A percentile compares a stretch with the other conserved stretches of the same genome.
phyloP scores from a whole-genome alignment of 2,329 filamentous ascomycete species.

The Hypocrella siamensis region DNA sequence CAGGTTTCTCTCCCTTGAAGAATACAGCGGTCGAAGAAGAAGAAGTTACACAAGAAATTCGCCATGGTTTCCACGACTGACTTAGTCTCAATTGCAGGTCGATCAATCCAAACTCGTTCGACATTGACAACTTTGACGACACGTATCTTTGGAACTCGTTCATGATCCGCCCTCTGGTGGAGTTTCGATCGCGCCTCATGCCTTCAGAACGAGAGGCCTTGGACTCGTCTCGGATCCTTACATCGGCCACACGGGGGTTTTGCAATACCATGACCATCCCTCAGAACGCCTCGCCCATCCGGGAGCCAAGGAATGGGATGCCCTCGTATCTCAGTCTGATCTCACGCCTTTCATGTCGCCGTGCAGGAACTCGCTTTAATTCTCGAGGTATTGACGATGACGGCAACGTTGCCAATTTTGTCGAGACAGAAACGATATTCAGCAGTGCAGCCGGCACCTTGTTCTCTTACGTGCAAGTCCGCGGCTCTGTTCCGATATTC shows the following conservation, averaged over 20 bases:
- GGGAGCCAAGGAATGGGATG: slow-evolving; percentile 48
- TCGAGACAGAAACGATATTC: slow-evolving; percentile 91
- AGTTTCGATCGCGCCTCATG: slow-evolving; percentile 72
- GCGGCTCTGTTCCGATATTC: slow-evolving; percentile 88
- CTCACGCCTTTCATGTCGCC: slow-evolving; percentile 75
- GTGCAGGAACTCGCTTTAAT: slow-evolving; percentile 92
- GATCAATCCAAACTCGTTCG: slow-evolving; percentile 62
- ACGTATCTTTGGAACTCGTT: slow-evolving; percentile 96
- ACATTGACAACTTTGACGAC: slow-evolving; percentile 84
- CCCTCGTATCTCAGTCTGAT: slow-evolving; percentile 80
- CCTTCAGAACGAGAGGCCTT: slow-evolving; percentile 59
- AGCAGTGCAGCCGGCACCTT: slow-evolving; percentile 65
- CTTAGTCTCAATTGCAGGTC: too few species aligned
- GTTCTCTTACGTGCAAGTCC: slow-evolving; percentile 87
- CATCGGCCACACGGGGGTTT: slow-evolving; percentile 87
- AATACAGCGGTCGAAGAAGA: not conserved
- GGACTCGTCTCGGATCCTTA: slow-evolving; percentile 78
- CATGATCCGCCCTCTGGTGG: slow-evolving; percentile 86
- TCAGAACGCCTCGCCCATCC: slow-evolving; percentile 55
- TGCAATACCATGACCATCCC: slow-evolving; percentile 78
- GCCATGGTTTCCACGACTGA: too few species aligned
- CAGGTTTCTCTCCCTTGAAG: slow-evolving; percentile 31
- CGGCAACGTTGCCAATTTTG: slow-evolving; percentile 94
- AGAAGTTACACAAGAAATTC: not conserved
- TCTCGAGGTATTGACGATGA: slow-evolving; percentile 96